These are phyloP conservation scores for Jasminum sambac DNA, from an alignment of 257 asterid species.

Conservation along the genomic window DNA sequence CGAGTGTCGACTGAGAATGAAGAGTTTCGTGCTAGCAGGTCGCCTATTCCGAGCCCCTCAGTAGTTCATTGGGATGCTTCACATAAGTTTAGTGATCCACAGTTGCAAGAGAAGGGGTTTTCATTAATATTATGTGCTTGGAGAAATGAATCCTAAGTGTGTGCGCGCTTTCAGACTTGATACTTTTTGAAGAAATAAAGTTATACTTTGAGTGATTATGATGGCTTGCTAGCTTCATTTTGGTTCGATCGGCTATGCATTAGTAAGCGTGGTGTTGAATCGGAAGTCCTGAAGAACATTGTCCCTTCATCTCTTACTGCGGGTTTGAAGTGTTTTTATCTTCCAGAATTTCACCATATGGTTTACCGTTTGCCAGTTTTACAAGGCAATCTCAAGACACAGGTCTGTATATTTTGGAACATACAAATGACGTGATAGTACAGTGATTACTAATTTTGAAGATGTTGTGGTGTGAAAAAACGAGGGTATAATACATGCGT, in stretches of 20 bases:
- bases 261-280: not conserved
- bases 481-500: too few species aligned
- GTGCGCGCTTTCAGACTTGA: not conserved
- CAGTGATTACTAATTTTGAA: too few species aligned
- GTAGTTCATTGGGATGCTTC: slow-evolving; percentile 29
- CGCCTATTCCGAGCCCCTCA: slow-evolving; percentile 19
- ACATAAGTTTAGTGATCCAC: slow-evolving; percentile 23
- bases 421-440: too few species aligned
- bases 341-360: not conserved
- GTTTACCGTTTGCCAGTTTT: not conserved
- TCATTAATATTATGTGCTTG: slow-evolving; percentile 70
- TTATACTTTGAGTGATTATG: not conserved
- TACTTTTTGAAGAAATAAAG: not conserved
- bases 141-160: slow-evolving; percentile 42
- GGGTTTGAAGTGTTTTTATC: not conserved
- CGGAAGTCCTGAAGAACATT: too few species aligned
- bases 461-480: too few species aligned
- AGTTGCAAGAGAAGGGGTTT: slow-evolving; percentile 41
- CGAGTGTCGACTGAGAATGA: slow-evolving; percentile 23
- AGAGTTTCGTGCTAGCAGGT: slow-evolving; percentile 22
- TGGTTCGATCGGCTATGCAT: not conserved
- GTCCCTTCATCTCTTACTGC: too few species aligned
- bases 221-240: not conserved
- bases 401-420: too few species aligned
- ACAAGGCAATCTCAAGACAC: not conserved